Conservation (phyloP, 2,329 filamentous ascomycete genomes). For the Zelopaecilomyces penicillatus region DNA sequence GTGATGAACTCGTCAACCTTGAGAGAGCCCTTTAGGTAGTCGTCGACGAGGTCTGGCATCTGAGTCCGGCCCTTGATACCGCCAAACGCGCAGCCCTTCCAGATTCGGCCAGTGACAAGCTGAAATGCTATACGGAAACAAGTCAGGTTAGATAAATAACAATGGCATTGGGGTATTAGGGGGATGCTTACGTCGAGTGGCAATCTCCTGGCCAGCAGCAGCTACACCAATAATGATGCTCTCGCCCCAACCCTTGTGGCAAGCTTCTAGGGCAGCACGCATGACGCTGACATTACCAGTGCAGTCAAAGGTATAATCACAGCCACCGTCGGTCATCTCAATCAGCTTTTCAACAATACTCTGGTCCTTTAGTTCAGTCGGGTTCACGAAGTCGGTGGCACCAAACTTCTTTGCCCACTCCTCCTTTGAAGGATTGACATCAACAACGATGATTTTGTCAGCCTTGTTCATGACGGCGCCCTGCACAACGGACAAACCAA, state of each 20-base stretch:
- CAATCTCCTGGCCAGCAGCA: conserved; percentile 90
- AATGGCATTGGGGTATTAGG: conserved; percentile 17
- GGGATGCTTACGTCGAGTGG: conserved; percentile 67
- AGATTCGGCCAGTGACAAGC: conserved; percentile 92
- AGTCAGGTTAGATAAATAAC: conserved; percentile 13
- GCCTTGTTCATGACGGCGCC: conserved; percentile 82
- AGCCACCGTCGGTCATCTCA: conserved; percentile 96
- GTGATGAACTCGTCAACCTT: conserved; percentile 99
- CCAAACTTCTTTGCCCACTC: conserved; percentile 91
- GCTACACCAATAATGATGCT: conserved; percentile 97
- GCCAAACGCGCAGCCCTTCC: conserved; percentile 96
- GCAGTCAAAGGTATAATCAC: conserved; percentile 99
- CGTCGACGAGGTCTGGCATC: conserved; percentile 74
- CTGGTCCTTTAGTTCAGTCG: conserved; percentile 66
- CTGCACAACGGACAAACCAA: conserved; percentile 91
- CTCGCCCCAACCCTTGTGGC: conserved; percentile 99
- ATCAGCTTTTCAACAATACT: conserved; percentile 86
- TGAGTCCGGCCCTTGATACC: conserved; percentile 97
- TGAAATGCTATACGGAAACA: conserved; percentile 67
- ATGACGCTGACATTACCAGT: conserved; percentile 95
- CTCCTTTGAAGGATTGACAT: conserved; percentile 83
- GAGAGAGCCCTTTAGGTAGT: conserved; percentile 82
- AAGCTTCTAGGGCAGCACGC: conserved; percentile 90
- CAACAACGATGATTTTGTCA: conserved; percentile 63
- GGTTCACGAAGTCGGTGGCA: conserved; percentile 95